Base-by-base conservation (phyloP, 176 grass and related monocot species). In the Alloteropsis semialata region DNA sequence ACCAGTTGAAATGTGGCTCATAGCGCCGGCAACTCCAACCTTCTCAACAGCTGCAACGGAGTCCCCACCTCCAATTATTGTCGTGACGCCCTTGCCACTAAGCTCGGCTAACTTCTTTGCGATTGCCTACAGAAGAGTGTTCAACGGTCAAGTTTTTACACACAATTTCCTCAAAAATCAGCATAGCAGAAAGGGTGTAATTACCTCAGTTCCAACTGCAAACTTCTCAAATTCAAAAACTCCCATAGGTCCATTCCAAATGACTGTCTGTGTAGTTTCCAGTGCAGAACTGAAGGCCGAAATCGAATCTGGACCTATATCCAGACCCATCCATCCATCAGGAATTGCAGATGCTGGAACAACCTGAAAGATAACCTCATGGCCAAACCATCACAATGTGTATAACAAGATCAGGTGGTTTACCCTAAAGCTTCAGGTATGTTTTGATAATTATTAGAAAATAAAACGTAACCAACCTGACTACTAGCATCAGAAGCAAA, bases 161-260 rank as follows among this genome's bases (percentile, higher is more conserved):
- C 14, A 16, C 38, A 22, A 38, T 39, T n/a, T 81, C 42, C 18
- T 62, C 18, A 49, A 27, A 19, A 32, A 36, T 24, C 34, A n/a
- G 56, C 15, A 60, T 37, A 25, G 16, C 29, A 32, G 32, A 37
- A 74, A 55, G 9, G 36, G 51, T 75, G 48, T 14, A 22, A 19
- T 78, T 74, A 86, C 88, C 83, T 83, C 84, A 12, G 88, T 90
- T 83, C 88, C 74, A 29, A 61, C 50, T 28, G 84, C 80, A 33
- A 87, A 90, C 50, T 87, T 90, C 10, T 84, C 88, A 37, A 87
- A 90, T 78, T 90, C 80, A 2, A 90, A 87, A 83, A 90, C 84
- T 27, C 88, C 88, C 88, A 90, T 87, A 24, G 88, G 88, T 43
- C 88, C 88, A 48, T 90, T 90, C 88, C 88, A 90, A 54, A 90